phyloP scores from a whole-genome alignment of 768 basidiomycete genomes.

The Paxillus involutus region DNA sequence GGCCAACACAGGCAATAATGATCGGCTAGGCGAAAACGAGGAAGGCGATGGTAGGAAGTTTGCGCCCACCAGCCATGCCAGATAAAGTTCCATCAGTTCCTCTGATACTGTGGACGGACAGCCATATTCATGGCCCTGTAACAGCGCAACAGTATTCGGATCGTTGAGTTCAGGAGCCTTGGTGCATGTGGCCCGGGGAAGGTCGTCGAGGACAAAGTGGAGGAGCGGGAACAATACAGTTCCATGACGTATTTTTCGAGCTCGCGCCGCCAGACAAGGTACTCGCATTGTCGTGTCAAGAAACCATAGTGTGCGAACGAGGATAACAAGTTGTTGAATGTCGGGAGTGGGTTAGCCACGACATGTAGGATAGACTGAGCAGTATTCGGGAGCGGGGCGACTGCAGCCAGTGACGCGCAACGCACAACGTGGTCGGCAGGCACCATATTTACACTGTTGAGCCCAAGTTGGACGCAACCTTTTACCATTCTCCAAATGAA shows the following conservation, averaged over 20 bases:
- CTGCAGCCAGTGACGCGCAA: conserved; percentile 68
- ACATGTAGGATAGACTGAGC: conserved; percentile 73
- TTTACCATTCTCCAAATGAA: conserved; percentile 98
- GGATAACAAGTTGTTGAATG: conserved; percentile 84
- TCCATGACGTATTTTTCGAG: too few species aligned
- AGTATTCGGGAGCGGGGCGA: conserved; percentile 52
- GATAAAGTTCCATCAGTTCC: conserved; percentile 77
- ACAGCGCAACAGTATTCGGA: conserved; percentile 67
- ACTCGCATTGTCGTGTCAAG: conserved; percentile 75
- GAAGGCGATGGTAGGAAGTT: conserved; percentile 73
- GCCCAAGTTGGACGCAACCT: conserved; percentile 95
- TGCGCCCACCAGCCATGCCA: conserved; percentile 89
- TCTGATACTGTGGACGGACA: conserved; percentile 66
- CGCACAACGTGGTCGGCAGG: conserved; percentile 98
- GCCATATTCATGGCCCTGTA: conserved; percentile 40
- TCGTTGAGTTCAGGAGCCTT: too few species aligned
- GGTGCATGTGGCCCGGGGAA: too few species aligned
- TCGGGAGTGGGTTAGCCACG: conserved; percentile 83
- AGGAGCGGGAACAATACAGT: too few species aligned
- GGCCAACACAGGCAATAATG: conserved; percentile 49
- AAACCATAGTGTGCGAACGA: conserved; percentile 81
- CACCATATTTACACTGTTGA: conserved; percentile 97
- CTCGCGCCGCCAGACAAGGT: conserved; percentile 93
- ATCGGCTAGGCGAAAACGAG: conserved; percentile 35
- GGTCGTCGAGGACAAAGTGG: too few species aligned